Base-by-base conservation (phyloP, 2,329 filamentous ascomycete species). In the Cadophora gregata region DNA sequence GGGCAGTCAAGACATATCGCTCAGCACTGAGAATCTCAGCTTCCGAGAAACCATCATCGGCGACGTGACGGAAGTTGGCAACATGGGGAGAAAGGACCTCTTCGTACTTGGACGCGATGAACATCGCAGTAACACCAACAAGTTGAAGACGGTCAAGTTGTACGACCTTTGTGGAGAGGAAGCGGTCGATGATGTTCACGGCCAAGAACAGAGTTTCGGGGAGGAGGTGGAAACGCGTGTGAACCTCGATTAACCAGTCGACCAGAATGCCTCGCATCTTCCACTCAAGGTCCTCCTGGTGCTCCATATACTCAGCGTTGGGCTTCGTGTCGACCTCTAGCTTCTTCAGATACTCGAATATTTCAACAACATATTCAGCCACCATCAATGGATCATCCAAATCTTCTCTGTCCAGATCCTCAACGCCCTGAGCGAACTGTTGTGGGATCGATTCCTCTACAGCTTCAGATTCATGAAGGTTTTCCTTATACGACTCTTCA, bases 101-200 rank as follows among this genome's bases (percentile, higher is more conserved):
- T 81, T 99, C 95, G 78, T 98, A 99, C 83, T 99, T 99, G 77
- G 95, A 96, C 14, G 96, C 96, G 77, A 98, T 97, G 83, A 98
- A 98, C 96, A 99, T 98, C 79, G 95, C 96, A 27, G 96, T 97
- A 76, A 98, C 94, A 76, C 96, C 96, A 66, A 99, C 96, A 9
- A 99, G 87, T 81, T 99, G 96, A 6, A 99, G 89, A 69, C 94
- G 93, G 79, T 98, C 95, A 56, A 99, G 89, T 81, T 97, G 93
- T 55, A 99, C 96, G 36, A 97, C 91, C 84, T 98, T 97, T 76
- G 90, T 88, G 0, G 95, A 97, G 56, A 99, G 87, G 84, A 98
- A 99, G 68, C 96, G 94, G 79, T 99, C 96, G 77, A 98, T 96
- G 79, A 98, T 93, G 86, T 98, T 99, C 85, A 97, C 93, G 55